Evolutionary conservation across 2,329 filamentous ascomycete genomes (phyloP), one percentile per base, ranked within the genome.

Genomic region (Teratosphaeria pseudoeucalypti): DNA sequence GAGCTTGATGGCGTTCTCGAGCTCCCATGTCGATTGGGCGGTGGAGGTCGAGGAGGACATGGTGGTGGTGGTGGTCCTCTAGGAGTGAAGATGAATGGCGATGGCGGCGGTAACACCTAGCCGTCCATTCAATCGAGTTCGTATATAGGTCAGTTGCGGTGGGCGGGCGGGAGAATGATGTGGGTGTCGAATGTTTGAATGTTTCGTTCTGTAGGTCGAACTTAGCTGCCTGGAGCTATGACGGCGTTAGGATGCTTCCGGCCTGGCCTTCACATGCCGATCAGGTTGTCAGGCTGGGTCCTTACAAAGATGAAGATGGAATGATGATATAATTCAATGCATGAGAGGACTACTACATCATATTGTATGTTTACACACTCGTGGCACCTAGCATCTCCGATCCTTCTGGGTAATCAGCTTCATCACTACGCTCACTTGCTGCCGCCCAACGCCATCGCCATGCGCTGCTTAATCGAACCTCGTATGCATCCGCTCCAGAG

Each of bases 1-100:
- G 62, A 96, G 83, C 72, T 87, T 82, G 76, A 78, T 79, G 62
- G 87, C 85, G 75, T 95, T 95, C 73, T 95, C 90, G 71, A 94
- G 84, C 81, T 96, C 92, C 55, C 55, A 54, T 16, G 53, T 23
- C n/a, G 43, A 49, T 11, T 49, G 43, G 43, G 43, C 43, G 43
- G 43, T 11, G 43, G 43, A 9, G 43, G 43, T n/a, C 9, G 43
- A 23, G 43, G 43, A 19, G 43, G 43, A 49, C 43, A 49, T 49
- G 43, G n/a, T 7, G 43, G 10, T 23, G 16, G 9, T n/a, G 43
- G 16, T 49, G 14, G 6, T 49, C 19, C 29, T 7, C 5, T 32
- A 32, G 16, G 43, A 19, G n/a, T n/a, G 16, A 11, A 23, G 43
- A 49, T 23, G 43, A 26, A 32, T 1, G 43, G 9, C 1, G 43